These are phyloP conservation scores for Blumeriella jaapii DNA, from an alignment of 2,329 filamentous ascomycete species.

Conservation along the genomic window DNA sequence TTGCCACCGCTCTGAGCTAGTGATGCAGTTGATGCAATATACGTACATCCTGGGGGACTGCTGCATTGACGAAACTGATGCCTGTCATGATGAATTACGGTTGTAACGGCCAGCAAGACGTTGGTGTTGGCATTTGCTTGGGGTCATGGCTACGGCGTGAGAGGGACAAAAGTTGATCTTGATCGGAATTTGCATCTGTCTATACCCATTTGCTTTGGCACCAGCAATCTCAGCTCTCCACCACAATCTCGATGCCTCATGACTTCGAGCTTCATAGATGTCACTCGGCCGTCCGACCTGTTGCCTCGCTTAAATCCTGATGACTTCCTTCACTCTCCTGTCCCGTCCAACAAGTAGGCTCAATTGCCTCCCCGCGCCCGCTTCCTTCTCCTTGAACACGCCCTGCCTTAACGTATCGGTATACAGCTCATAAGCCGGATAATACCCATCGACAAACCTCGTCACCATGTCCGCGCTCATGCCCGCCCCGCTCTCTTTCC, in stretches of 20 bases:
- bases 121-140: conserved; percentile 1
- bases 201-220: conserved; percentile 19
- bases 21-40: no score
- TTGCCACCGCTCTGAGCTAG: no score
- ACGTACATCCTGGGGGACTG: no score
- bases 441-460: conserved; percentile 51
- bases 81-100: no score
- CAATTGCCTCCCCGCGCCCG: conserved; percentile 34
- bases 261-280: no score
- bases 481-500: conserved; percentile 42
- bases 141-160: background rate
- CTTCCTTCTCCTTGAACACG: conserved; percentile 29
- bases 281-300: no score
- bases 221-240: background rate
- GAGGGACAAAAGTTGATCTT: background rate
- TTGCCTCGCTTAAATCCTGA: conserved; percentile 19
- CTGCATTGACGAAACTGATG: no score
- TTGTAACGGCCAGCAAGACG: no score
- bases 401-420: conserved; percentile 37
- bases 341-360: conserved; percentile 38
- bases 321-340: conserved; percentile 31
- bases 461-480: conserved; percentile 57
- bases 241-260: no score
- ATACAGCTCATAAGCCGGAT: conserved; percentile 45
- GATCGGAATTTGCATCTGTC: conserved; percentile 2